Evolutionary conservation across 805 yeast species (phyloP), one percentile per base, ranked within the genome.

Genomic region (Candida wancherniae): DNA sequence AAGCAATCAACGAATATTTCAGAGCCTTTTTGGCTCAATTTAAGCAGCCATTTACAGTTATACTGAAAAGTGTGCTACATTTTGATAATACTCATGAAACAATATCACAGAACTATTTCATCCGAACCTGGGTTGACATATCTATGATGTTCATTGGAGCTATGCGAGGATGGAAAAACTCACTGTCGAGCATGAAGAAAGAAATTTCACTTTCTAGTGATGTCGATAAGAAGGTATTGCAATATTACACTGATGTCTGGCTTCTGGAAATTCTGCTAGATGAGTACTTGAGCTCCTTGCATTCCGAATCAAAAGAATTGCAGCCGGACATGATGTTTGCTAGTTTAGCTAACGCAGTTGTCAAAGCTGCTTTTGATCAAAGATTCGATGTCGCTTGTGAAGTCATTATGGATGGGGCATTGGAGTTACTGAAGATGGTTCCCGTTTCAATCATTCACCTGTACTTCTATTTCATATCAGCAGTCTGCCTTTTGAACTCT

Each of bases 1-100:
- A 60, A 33, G 47, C 46, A 15, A 58, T 69, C 6, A 68, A 69
- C 38, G 68, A 67, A 39, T 42, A 55, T 17, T 73, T 71, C 37
- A 55, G 65, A 19, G 42, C 55, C 14, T 53, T 66, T 3, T 37
- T 71, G 38, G 77, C 73, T 3, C 46, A 56, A 4, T 61, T 57
- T 31, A 45, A 63, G 13, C 72, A 69, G 28, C 69, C 76, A 1
- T 22, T 58, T 15, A 36, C 48, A 4, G 61, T 55, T 15, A 43
- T 69, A 1, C 31, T 63, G 25, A 58, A 56, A 27, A 49, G 27
- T 20, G 32, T 36, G 9, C 26, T 39, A 5, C 28, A 23, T 9
- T 21, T 40, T 5, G 34, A 35, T 9, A 34, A 27, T 19, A 31
- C 30, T 5, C 8, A 23, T 10, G 33, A 25, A 13, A 9, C 33